Percentiles rank a stretch among this genome's conserved stretches.
These are phyloP conservation scores for Trametes villosa DNA, from an alignment of 768 basidiomycete species.

Conservation along the genomic window DNA sequence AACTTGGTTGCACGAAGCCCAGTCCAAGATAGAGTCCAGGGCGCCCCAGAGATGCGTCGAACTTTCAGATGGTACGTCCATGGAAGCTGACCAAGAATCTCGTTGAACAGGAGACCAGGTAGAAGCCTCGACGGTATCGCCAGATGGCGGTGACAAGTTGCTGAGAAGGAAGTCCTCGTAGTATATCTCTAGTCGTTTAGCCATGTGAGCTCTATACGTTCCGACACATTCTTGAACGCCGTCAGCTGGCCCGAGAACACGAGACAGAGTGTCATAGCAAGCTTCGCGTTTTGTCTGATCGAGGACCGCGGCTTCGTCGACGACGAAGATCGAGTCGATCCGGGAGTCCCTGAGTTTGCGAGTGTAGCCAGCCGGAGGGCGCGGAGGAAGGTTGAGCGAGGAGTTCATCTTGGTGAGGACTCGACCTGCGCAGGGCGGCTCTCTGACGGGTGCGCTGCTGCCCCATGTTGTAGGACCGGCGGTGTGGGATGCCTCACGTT, in stretches of 20 bases:
- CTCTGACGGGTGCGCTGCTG: background rate
- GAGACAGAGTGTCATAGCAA: slow-evolving; percentile 55
- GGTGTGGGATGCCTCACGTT: background rate
- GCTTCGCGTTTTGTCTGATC: slow-evolving; percentile 51
- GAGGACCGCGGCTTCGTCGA: slow-evolving; percentile 41
- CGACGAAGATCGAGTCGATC: slow-evolving; percentile 20
- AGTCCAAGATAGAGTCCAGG: slow-evolving; percentile 3
- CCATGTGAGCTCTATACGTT: slow-evolving; percentile 57
- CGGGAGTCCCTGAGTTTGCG: slow-evolving; percentile 12
- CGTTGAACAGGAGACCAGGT: too few relatives aligned
- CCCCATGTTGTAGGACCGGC: background rate
- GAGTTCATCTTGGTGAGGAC: slow-evolving; percentile 1
- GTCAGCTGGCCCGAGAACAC: slow-evolving; percentile 48
- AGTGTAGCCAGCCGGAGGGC: slow-evolving; percentile 8
- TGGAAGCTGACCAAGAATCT: too few relatives aligned
- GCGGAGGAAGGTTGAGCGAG: background rate
- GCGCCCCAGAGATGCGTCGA: background rate
- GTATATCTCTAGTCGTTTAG: slow-evolving; percentile 49
- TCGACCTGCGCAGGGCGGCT: background rate
- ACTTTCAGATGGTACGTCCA: background rate
- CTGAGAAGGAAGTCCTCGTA: slow-evolving; percentile 44
- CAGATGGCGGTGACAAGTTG: too few relatives aligned
- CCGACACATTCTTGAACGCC: slow-evolving; percentile 56
- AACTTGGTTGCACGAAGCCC: background rate
- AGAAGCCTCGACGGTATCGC: too few relatives aligned